Conservation (phyloP, 2,329 filamentous ascomycete genomes). For the Venturia asperata region DNA sequence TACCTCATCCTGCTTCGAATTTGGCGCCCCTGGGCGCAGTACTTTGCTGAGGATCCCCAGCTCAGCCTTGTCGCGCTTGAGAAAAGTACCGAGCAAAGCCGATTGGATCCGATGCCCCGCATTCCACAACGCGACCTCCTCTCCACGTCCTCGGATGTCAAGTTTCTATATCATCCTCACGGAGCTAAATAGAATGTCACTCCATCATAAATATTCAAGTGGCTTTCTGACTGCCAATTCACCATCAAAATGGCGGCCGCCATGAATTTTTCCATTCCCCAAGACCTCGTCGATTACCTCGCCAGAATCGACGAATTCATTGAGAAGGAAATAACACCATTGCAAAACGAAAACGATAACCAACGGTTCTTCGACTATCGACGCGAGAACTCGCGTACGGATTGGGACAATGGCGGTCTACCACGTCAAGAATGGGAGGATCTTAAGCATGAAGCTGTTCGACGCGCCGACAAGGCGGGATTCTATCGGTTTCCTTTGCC, state of each 20-base stretch:
- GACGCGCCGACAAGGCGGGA: constrained; percentile 51
- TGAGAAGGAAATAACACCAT: constrained; percentile 44
- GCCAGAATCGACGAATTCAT: constrained; percentile 52
- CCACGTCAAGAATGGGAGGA: constrained; percentile 54
- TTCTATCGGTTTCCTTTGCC: constrained; percentile 56
- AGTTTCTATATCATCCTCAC: neutral
- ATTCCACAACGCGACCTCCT: neutral
- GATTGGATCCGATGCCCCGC: neutral
- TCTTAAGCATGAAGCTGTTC: constrained; percentile 43
- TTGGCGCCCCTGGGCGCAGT: too few species aligned
- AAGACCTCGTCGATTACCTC: constrained; percentile 34
- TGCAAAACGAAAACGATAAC: constrained; percentile 52
- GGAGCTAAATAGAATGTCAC: neutral
- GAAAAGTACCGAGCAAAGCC: neutral
- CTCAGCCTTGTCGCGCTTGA: constrained; percentile 1
- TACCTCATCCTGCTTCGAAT: too few species aligned
- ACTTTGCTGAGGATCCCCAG: neutral
- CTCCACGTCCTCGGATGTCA: constrained; percentile 1
- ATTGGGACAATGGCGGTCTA: constrained; percentile 52
- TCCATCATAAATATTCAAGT: neutral
- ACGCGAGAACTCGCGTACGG: constrained; percentile 54
- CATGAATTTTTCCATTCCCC: constrained; percentile 15
- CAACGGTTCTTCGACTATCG: constrained; percentile 60
- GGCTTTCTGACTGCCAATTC: neutral
- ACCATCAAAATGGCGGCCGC: neutral